Conservation (phyloP, 345 rosid species). For the Salix suchowensis region DNA sequence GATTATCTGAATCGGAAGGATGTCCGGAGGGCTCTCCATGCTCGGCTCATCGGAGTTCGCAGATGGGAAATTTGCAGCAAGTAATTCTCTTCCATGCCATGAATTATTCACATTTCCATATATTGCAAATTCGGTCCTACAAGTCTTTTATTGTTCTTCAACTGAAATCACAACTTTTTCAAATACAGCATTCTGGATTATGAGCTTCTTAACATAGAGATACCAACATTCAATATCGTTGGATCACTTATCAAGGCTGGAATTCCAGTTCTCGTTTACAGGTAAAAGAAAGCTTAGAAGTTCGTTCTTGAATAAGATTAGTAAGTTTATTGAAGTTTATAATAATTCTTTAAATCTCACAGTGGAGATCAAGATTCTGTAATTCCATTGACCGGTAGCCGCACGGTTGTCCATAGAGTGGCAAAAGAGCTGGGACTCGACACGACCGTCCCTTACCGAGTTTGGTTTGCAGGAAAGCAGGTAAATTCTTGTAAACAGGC, state of each 20-base stretch:
- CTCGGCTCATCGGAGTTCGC: slow-evolving; percentile 77
- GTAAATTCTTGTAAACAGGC: slow-evolving; percentile 24
- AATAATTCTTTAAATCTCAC: neutral
- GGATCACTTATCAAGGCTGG: slow-evolving; percentile 32
- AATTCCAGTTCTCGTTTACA: slow-evolving; percentile 27
- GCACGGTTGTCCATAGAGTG: slow-evolving; percentile 19
- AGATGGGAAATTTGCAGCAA: slow-evolving; percentile 90
- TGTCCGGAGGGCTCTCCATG: slow-evolving; percentile 86
- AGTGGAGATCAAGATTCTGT: slow-evolving; percentile 91
- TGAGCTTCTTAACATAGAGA: slow-evolving; percentile 43
- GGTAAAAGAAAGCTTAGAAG: neutral
- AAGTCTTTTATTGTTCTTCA: neutral
- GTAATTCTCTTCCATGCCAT: slow-evolving; percentile 35
- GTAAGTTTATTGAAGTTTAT: neutral
- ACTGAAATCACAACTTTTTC: neutral
- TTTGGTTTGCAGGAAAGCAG: slow-evolving; percentile 92
- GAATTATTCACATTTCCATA: no score
- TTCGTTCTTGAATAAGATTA: neutral
- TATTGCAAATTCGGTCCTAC: neutral
- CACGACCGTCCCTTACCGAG: slow-evolving; percentile 66
- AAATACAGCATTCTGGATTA: slow-evolving; percentile 70
- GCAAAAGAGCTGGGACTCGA: slow-evolving; percentile 47
- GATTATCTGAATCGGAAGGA: slow-evolving; percentile 75
- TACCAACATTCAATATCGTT: slow-evolving; percentile 21
- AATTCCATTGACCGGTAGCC: slow-evolving; percentile 50